Percentiles rank a stretch among this genome's conserved stretches.
Conservation (phyloP, 2,329 filamentous ascomycete species). For the Venturia asperata region DNA sequence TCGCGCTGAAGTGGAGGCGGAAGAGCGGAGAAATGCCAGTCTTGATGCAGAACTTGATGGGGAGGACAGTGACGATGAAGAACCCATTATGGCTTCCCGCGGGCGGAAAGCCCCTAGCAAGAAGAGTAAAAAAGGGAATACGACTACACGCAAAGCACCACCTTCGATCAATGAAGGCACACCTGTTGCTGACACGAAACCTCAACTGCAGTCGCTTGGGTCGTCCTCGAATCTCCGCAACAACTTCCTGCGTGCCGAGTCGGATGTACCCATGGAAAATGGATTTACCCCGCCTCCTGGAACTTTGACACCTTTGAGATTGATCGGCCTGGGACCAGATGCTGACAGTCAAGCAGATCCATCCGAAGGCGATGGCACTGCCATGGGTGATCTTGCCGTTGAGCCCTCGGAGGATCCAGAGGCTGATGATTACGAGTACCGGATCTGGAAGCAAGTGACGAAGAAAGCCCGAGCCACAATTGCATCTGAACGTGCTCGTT, state of each 20-base stretch:
- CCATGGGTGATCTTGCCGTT: constrained; percentile 54
- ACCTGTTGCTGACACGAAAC: constrained; percentile 68
- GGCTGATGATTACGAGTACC: constrained; percentile 84
- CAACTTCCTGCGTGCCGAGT: constrained; percentile 56
- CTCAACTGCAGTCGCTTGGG: constrained; percentile 52
- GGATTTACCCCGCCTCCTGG: constrained; percentile 78
- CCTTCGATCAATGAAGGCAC: constrained; percentile 71
- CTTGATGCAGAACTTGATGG: constrained; percentile 74
- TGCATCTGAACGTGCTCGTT: constrained; percentile 74
- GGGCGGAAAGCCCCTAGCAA: constrained; percentile 79
- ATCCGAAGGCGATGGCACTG: constrained; percentile 74
- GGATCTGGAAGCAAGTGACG: constrained; percentile 97
- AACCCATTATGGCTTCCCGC: constrained; percentile 95
- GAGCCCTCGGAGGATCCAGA: constrained; percentile 68
- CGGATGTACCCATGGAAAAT: constrained; percentile 68
- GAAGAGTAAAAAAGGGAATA: constrained; percentile 61
- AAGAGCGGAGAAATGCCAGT: constrained; percentile 68
- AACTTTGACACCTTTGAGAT: constrained; percentile 65
- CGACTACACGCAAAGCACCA: constrained; percentile 59
- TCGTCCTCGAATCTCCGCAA: constrained; percentile 43
- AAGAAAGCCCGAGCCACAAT: constrained; percentile 88
- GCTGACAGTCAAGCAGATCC: constrained; percentile 63
- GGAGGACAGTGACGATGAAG: constrained; percentile 85
- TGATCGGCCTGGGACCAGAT: constrained; percentile 44
- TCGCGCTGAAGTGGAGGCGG: constrained; percentile 79